Evolutionary conservation across 805 yeast genomes (phyloP), one percentile per base, ranked within the genome.

Genomic region (Lachancea kluyveri): DNA sequence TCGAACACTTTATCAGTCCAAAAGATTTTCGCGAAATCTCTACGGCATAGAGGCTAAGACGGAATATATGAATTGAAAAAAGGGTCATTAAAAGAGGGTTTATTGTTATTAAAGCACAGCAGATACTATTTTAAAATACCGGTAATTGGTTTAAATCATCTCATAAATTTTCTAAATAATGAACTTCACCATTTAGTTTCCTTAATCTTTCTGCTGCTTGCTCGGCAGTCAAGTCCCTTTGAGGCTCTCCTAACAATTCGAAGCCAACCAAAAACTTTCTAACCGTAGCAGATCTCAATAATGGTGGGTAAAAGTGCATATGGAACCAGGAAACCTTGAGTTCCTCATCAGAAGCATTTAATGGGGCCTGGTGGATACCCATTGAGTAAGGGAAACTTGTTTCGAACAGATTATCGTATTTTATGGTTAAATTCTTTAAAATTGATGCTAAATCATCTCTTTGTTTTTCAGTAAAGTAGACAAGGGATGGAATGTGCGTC

Each of bases 301-400:
- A 63, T 6, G 90, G 90, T 26, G 90, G 88, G 51, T 81, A 80
- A 58, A 80, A 80, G 55, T 80, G 86, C 70, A 80, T 72, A 45
- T 79, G 83, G 54, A 81, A 74, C 62, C 73, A 74, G 64, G 72
- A 64, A 17, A 63, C 52, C 12, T 59, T 51, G 11, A 70, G 46
- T 33, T 65, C 67, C 28, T 62, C 69, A n/a, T 57, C 64, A 2
- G 59, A 52, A 9, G 67, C 56, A 29, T 63, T 60, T 21, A 77
- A 62, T 26, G 82, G 83, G 6, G 85, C 80, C 57, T 81, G 90
- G 56, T 80, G 90, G 11, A 81, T 56, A 10, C 90, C 90, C 88
- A 81, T 80, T 1, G 86, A 79, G 57, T 80, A 81, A 2, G 88
- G 88, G 64, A 81, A 80, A 18, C 74, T 69, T 4, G 83, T 73